These are phyloP conservation scores for Pontederia paniculata DNA, from an alignment of 176 grass and related monocot species.

Conservation along the genomic window DNA sequence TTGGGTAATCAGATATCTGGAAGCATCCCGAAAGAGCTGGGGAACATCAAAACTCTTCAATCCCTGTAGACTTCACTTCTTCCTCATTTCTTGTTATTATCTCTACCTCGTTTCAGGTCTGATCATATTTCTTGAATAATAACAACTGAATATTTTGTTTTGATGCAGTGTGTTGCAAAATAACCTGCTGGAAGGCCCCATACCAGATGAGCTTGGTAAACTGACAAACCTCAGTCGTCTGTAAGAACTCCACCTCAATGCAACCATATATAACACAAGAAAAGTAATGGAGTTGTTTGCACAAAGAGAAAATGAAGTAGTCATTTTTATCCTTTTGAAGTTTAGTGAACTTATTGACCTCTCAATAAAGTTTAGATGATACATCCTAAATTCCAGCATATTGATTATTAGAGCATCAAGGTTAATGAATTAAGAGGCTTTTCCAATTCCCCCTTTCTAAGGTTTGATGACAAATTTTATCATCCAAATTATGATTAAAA, in stretches of 20 bases:
- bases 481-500: too few relatives aligned
- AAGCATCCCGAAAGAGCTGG: conserved; percentile 1
- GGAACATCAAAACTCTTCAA: conserved; percentile 2
- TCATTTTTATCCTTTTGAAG: too few relatives aligned
- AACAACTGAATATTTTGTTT: not conserved
- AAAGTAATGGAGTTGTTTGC: too few relatives aligned
- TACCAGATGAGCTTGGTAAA: not conserved
- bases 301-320: not conserved
- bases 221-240: not conserved
- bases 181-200: conserved; percentile 1
- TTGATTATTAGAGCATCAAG: too few relatives aligned
- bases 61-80: not conserved
- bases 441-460: too few relatives aligned
- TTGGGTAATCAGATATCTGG: conserved; percentile 8
- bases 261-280: too few relatives aligned
- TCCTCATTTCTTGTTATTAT: not conserved
- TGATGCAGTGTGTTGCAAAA: not conserved
- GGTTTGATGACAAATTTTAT: too few relatives aligned
- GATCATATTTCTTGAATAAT: not conserved
- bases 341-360: too few relatives aligned
- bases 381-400: too few relatives aligned
- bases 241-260: not conserved
- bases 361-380: too few relatives aligned
- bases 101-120: not conserved
- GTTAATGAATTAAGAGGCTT: too few relatives aligned